A percentile compares a stretch with the other conserved stretches of the same genome.
Evolutionary conservation across 306 rosid genomes (phyloP).

Genomic region (Echinosophora koreensis): DNA sequence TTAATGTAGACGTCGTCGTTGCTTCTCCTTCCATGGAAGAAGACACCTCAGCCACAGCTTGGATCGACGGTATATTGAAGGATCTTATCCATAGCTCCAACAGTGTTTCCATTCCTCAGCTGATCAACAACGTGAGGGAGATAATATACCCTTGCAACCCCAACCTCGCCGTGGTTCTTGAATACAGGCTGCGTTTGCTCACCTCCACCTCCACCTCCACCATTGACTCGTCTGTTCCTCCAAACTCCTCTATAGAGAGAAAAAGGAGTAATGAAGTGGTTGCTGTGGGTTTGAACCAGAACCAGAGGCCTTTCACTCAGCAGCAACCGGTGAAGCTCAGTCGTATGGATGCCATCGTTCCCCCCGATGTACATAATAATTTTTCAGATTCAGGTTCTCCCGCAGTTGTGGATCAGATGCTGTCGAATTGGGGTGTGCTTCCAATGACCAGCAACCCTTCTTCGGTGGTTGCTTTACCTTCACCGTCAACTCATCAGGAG

Average conservation of each 20-base stretch:
- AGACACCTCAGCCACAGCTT: constrained; percentile 71
- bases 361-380: constrained; percentile 30
- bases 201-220: constrained; percentile 42
- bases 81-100: constrained; percentile 87
- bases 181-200: constrained; percentile 78
- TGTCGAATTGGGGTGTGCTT: constrained; percentile 65
- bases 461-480: constrained; percentile 40
- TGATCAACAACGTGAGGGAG: constrained; percentile 88
- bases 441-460: constrained; percentile 36
- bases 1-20: constrained; percentile 40
- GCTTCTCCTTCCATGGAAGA: constrained; percentile 66
- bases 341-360: constrained; percentile 32
- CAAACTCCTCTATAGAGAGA: too few relatives aligned
- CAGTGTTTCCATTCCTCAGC: constrained; percentile 85
- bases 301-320: constrained; percentile 33
- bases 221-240: too few relatives aligned
- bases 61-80: constrained; percentile 89
- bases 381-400: constrained; percentile 44
- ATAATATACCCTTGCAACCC: constrained; percentile 96
- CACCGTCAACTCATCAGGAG: constrained; percentile 37
- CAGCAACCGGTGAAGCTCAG: constrained; percentile 11
- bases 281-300: constrained; percentile 18
- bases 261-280: constrained; percentile 32
- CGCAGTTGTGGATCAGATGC: constrained; percentile 50
- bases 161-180: constrained; percentile 86